Base-by-base conservation (phyloP, 2,329 filamentous ascomycete species). In the Fusarium austroafricanum region DNA sequence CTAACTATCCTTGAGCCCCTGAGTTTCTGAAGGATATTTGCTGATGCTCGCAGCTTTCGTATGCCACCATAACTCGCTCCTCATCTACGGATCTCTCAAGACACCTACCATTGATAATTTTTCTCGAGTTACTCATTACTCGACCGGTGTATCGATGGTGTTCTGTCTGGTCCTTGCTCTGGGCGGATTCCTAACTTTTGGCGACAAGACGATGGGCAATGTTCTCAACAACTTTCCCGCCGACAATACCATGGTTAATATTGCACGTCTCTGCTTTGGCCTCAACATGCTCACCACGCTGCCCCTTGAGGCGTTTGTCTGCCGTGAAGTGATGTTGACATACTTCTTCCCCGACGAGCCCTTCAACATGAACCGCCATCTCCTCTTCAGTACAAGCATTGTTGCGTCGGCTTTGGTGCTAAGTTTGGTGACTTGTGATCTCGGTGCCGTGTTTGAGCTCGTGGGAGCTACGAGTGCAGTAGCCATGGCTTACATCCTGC, bases 261-360 rank as follows among this genome's bases (percentile, higher is more conserved):
- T 99, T 60, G 96, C 96, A 21, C 91, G 96, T 53, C 86, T 99
- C 50, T 97, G 93, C 81, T 98, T 99, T 76, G 96, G 96, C 3
- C 87, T 99, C 70, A 99, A 99, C 84, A 99, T 99, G 96, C 89
- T 99, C 74, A 97, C 96, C 15, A 98, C 96, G 3, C 84, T 99
- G 35, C 96, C 96, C 0, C 90, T 99, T 62, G 96, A 99, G 83
- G 94, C 94, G 17, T 99, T 99, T 78, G 96, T 99, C 55, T 99
- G 96, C 80, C 89, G 96, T 75, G 96, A 97, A 80, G 94, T 97
- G 67, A 97, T 97, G 92, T 87, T 93, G 71, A 94, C 93, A 67
- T 97, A 97, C 79, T 90, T 84, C 76, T 89, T 85, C 73, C 87
- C 86, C 1, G 84, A 83, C 62, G 93, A 83, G 71, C 91, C 92